A percentile compares a stretch with the other conserved stretches of the same genome.
phyloP scores from a whole-genome alignment of 257 asterid species.

The Fraxinus pennsylvanica region DNA sequence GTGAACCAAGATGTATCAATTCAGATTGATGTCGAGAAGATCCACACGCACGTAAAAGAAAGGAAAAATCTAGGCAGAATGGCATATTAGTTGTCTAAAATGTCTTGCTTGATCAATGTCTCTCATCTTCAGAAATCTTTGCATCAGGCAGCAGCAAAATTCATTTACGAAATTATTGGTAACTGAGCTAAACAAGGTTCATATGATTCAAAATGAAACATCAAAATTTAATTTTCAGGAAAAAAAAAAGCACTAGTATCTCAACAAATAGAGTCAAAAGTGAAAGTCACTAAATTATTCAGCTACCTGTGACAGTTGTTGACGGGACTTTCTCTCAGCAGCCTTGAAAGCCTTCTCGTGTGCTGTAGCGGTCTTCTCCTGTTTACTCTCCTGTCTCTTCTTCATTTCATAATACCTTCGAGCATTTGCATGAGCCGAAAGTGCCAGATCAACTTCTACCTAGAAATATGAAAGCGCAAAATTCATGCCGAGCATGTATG shows the following conservation, averaged over 20 bases:
- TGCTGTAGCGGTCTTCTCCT: constrained; percentile 86
- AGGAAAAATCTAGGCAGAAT: neutral
- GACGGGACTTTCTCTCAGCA: constrained; percentile 91
- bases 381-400: constrained; percentile 94
- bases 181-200: neutral
- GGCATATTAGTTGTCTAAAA: neutral
- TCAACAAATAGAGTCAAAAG: constrained; percentile 13
- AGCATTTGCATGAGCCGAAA: constrained; percentile 99
- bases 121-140: neutral
- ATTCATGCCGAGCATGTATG: constrained; percentile 1
- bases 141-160: neutral
- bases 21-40: neutral
- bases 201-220: neutral
- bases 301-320: constrained; percentile 88
- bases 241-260: constrained; percentile 6
- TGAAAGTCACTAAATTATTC: constrained; percentile 28
- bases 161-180: neutral
- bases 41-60: neutral
- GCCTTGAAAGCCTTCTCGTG: constrained; percentile 98
- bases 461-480: constrained; percentile 32
- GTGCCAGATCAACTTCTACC: constrained; percentile 98
- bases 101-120: neutral
- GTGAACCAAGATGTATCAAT: neutral
- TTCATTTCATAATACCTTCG: constrained; percentile 93
- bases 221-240: neutral